phyloP scores from a whole-genome alignment of 1,284 basidiomycete genomes.

The Blastosporella zonata region DNA sequence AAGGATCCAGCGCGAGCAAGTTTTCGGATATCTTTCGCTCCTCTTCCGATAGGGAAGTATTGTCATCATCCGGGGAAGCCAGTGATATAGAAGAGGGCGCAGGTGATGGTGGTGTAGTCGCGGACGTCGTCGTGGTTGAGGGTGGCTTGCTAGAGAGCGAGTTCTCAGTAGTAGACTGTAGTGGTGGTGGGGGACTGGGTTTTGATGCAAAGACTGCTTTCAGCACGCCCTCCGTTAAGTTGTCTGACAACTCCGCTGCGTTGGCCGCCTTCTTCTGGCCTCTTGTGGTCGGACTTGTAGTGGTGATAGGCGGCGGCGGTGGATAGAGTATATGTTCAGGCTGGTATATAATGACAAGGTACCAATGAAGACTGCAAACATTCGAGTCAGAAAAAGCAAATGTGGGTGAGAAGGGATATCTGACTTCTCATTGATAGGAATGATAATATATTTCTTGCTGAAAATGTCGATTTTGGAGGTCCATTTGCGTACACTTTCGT shows the following conservation, averaged over 20 bases:
- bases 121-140: background rate
- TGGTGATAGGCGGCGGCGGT: constrained; percentile 29
- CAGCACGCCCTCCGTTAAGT: background rate
- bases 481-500: constrained; percentile 90
- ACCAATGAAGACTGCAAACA: constrained; percentile 85
- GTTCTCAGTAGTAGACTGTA: background rate
- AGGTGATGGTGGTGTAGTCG: constrained; percentile 1
- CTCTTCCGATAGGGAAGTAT: constrained; percentile 21
- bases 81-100: background rate
- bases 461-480: constrained; percentile 88
- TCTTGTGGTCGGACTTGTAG: constrained; percentile 20
- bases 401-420: constrained; percentile 23
- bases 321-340: constrained; percentile 63
- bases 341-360: constrained; percentile 89
- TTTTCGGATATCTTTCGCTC: constrained; percentile 17
- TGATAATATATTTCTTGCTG: constrained; percentile 86
- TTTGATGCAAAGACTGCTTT: constrained; percentile 4
- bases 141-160: background rate
- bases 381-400: constrained; percentile 4
- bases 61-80: constrained; percentile 3
- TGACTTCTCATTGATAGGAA: constrained; percentile 96
- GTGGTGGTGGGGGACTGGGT: background rate
- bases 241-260: no score
- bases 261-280: constrained; percentile 7
- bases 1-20: constrained; percentile 9